These are phyloP conservation scores for Candida freyschussii DNA, from an alignment of 1,139 yeast genomes.

Conservation along the genomic window DNA sequence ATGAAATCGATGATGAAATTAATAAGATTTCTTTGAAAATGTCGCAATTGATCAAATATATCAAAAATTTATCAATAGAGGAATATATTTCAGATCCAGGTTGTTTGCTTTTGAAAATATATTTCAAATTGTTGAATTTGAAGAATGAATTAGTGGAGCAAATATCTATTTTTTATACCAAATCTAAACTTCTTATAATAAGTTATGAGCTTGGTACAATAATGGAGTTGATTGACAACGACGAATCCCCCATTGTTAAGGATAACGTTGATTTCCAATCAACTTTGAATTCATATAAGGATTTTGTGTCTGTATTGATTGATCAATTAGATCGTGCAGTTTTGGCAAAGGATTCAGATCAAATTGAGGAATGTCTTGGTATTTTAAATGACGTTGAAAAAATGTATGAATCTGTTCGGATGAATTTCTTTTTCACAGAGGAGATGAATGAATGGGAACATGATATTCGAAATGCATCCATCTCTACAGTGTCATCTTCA, in stretches of 20 bases:
- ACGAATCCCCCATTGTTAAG: slow-evolving; percentile 18
- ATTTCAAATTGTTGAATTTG: slow-evolving; percentile 22
- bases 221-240: slow-evolving; percentile 18
- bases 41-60: slow-evolving; percentile 10
- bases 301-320: slow-evolving; percentile 30
- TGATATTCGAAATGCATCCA: slow-evolving; percentile 10
- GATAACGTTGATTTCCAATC: slow-evolving; percentile 24
- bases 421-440: slow-evolving; percentile 29
- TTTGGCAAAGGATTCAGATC: slow-evolving; percentile 25
- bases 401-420: slow-evolving; percentile 33
- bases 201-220: slow-evolving; percentile 20
- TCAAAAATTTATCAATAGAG: slow-evolving; percentile 16
- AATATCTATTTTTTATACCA: slow-evolving; percentile 22
- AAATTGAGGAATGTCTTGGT: slow-evolving; percentile 31
- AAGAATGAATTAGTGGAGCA: slow-evolving; percentile 21
- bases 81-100: slow-evolving; percentile 26
- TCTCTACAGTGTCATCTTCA: slow-evolving; percentile 6
- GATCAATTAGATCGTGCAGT: slow-evolving; percentile 31
- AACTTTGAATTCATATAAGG: slow-evolving; percentile 23
- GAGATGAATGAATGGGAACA: slow-evolving; percentile 22
- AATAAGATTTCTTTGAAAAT: slow-evolving; percentile 6
- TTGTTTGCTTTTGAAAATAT: slow-evolving; percentile 21
- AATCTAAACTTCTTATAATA: slow-evolving; percentile 24
- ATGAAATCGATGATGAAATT: slow-evolving; percentile 18
- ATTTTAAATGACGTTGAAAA: slow-evolving; percentile 33